phyloP scores from a whole-genome alignment of 192 early-diverging fungal genomes.

The Podila epicladia region DNA sequence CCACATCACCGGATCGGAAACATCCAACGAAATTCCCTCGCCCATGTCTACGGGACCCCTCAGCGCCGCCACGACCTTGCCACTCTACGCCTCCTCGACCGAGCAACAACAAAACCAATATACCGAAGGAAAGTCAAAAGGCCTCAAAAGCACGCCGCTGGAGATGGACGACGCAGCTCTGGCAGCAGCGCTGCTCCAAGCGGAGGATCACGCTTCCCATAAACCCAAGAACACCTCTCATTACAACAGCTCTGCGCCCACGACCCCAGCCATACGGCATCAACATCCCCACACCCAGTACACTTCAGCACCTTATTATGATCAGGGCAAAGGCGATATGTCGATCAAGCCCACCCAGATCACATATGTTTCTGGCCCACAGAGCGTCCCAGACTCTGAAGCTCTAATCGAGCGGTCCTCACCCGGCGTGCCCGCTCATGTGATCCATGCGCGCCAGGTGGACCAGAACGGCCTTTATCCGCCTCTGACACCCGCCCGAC shows the following conservation, averaged over 20 bases:
- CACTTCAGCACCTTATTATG: not conserved
- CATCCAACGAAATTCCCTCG: not conserved
- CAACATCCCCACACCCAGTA: not conserved
- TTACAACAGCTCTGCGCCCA: too few species aligned
- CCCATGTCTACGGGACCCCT: not conserved
- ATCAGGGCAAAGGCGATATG: not conserved
- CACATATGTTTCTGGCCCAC: not conserved
- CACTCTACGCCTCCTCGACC: conserved; percentile 4
- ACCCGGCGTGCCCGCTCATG: conserved; percentile 19
- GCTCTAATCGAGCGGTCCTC: conserved; percentile 27
- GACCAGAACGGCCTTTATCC: conserved; percentile 14
- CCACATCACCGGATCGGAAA: not conserved
- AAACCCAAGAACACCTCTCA: not conserved
- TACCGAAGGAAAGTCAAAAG: not conserved
- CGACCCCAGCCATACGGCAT: not conserved
- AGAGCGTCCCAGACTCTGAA: conserved; percentile 41
- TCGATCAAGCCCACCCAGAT: not conserved
- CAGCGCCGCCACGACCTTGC: not conserved
- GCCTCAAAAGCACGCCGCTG: not conserved
- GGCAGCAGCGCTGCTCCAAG: conserved; percentile 21
- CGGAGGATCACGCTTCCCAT: conserved; percentile 12
- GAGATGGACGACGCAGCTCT: conserved; percentile 11
- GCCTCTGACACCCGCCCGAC: conserved; percentile 25
- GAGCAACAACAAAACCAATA: not conserved
- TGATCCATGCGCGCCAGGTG: not conserved